Evolutionary conservation across 2,329 filamentous ascomycete genomes (phyloP), one percentile per base, ranked within the genome.

Genomic region (Exutisphaerella laricina): DNA sequence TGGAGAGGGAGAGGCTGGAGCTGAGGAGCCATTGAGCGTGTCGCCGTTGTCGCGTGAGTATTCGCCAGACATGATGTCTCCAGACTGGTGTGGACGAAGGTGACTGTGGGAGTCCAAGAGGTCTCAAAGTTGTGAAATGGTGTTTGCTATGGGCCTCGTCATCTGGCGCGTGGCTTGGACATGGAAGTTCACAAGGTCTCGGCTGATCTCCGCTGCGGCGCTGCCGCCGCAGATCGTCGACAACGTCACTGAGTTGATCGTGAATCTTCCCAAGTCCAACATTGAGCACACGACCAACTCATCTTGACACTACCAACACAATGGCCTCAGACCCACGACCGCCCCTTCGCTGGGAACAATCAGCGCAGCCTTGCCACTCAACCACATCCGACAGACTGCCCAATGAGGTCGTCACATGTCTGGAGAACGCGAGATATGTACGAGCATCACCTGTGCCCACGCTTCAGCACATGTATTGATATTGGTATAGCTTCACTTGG

Each of bases 391-490:
- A 75, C 45, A 76, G 77, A 6, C 77, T 97, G 2, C 92, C 92
- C 0, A 71, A 75, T 3, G 89, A 96, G 66, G 92, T 97, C 16
- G 77, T 92, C 9, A 82, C 88, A 58, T 96, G 89, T 62, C 79
- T 98, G 17, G 83, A 94, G 63, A 97, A 96, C 70, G 88, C 90
- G 37, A 84, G 90, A 57, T 98, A 96, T 70, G 88, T 95, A 78
- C 47, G 69, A 58, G 9, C 22, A 28, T 20, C 26, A 46, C n/a
- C 34, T 14, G 17, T 8, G 10, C 25, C 21, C 34, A 4, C 18
- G 7, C 13, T 26, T 17, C 39, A 30, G 28, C 34, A 17, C 25
- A 33, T n/a, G 7, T 5, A 42, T 23, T 23, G 13, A 13, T 28
- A 44, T 21, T 21, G 12, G 14, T 12, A 34, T 48, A 95, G 88